Conservation (phyloP, 2,329 filamentous ascomycete species). For the Apiospora phragmitis region DNA sequence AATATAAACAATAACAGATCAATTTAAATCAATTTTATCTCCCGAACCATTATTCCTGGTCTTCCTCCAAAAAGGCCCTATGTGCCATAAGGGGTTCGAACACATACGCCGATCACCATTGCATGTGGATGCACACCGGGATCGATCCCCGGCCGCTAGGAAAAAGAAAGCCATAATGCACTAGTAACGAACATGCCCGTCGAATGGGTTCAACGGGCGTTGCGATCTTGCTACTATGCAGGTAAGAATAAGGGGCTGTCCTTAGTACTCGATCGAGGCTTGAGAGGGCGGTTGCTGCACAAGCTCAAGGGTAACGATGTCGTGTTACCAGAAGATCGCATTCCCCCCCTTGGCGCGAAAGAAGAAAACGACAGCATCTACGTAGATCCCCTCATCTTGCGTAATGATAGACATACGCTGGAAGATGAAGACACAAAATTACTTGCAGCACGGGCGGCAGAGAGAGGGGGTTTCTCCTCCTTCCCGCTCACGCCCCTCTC, state of each 20-base stretch:
- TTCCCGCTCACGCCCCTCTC: neutral
- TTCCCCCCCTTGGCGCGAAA: no score
- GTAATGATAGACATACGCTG: neutral
- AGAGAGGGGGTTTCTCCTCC: neutral
- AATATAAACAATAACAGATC: neutral
- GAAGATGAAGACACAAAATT: neutral
- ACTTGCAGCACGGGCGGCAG: neutral
- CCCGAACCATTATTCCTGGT: no score
- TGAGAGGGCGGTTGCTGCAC: neutral
- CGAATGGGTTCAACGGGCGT: neutral
- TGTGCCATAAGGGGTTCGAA: neutral
- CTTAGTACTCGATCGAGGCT: neutral
- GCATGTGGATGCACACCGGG: neutral
- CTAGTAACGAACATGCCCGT: neutral
- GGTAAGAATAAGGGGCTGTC: neutral
- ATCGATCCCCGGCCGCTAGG: neutral
- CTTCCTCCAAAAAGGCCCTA: neutral
- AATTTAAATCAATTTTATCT: neutral
- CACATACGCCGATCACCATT: neutral
- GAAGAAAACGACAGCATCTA: neutral
- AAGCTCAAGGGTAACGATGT: neutral
- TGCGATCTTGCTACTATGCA: neutral
- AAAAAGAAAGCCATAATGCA: neutral
- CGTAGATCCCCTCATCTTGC: neutral
- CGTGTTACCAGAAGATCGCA: neutral